Base-by-base conservation (phyloP, 2,329 filamentous ascomycete genomes). In the Orbilia blumenaviensis region DNA sequence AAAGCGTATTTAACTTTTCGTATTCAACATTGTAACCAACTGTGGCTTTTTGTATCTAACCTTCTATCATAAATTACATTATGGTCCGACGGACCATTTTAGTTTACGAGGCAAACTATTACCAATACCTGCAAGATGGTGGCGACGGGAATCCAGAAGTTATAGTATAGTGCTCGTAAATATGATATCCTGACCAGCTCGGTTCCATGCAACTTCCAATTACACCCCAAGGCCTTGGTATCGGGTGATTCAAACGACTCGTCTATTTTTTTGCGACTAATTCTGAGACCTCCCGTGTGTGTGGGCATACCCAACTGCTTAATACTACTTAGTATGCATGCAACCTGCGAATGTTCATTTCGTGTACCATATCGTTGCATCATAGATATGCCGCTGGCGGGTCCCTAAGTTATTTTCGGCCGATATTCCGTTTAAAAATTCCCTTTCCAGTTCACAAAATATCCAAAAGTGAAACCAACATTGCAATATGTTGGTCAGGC, bases 401-500 rank as follows among this genome's bases (percentile, higher is more conserved):
- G 52, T 56, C 52, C 29, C 5, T 56, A 32, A 18, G 25, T 56
- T 38, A 25, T n/a, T n/a, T n/a, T 56, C 52, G 18, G 52, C 52
- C 52, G 18, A 56, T 56, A 56, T 56, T 38, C 52, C 29, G 32
- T 56, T 6, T 56, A 56, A 21, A 38, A 23, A 7, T 38, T 10
- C 52, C 52, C 8, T 8, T 56, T 25, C 3, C 3, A 50, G 52
- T 9, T 56, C 32, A 38, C 12, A 56, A 44, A 38, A 38, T 56
- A 4, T 23, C 36, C 52, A 56, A 38, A 56, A 56, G 38, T 10
- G 52, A 32, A 32, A 52, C 8, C 46, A 56, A 38, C 32, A 38
- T 25, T 48, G n/a, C 32, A 23, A 56, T 32, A n/a, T 56, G 52
- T 56, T 56, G 52, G 52, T 56, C 52, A 56, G 52, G 52, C 52